Evolutionary conservation across 352 stramenopile genomes (phyloP), one percentile per base, ranked within the genome.

Genomic region (Pythium guiyangense): DNA sequence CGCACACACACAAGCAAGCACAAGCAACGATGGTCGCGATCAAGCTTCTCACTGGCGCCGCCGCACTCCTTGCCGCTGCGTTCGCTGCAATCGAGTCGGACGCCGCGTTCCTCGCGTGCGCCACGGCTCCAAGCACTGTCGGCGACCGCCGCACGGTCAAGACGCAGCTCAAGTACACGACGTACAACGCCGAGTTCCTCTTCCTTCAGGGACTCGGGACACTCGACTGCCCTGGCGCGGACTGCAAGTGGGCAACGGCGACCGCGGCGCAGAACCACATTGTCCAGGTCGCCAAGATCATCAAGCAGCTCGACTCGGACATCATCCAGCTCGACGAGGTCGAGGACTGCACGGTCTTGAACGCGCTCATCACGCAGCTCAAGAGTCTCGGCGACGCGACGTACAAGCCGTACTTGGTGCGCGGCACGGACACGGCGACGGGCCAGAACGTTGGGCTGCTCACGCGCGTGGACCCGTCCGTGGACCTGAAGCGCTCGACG

Each of bases 251-350:
- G 79, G 73, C 54, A 22, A 83, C 63, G 18, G 51, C 65, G 18
- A 49, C 63, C 6, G 69, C 63, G 17, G 77, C 75, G 18, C 46
- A 71, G 52, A 73, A 51, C 25, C 79, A 90, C 65, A 63, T 88
- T 54, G 64, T 66, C 22, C 67, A 81, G 45, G 70, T 87, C 27
- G 79, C 79, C 35, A 75, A 49, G 17, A 59, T 79, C 39, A 71
- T 88, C 54, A 70, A 77, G 45, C 34, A 51, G 26, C 52, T 90
- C 45, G 52, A 88, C 58, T 65, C 75, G 35, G 79, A 90, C 57
- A 87, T 90, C 45, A 59, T 90, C 26, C 79, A 87, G 46, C 56
- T 90, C 40, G 74, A 75, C 54, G 79, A 90, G 49, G 74, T 90
- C 12, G 73, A 86, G 49, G 71, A 84, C 60, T 87, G 77, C 60